These are phyloP conservation scores for Lactarius indigo DNA, from an alignment of 768 basidiomycete species.

Conservation along the genomic window DNA sequence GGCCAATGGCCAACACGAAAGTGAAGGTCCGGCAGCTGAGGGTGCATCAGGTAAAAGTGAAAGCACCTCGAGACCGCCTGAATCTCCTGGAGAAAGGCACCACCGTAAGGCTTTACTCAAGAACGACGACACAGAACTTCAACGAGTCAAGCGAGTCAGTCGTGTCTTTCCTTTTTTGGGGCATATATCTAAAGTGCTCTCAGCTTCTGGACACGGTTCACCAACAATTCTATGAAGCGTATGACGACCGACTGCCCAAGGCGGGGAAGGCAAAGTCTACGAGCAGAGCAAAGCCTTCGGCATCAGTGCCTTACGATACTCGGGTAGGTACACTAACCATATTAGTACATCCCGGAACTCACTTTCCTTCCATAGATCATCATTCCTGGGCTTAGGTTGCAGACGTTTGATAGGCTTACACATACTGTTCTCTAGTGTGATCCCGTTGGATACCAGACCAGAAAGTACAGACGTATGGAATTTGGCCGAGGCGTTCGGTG, in stretches of 20 bases:
- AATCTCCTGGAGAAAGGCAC: slow-evolving; percentile 40
- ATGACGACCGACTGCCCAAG: slow-evolving; percentile 42
- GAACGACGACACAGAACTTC: slow-evolving; percentile 82
- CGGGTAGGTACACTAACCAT: slow-evolving; percentile 50
- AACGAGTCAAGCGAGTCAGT: slow-evolving; percentile 68
- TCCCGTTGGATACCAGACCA: slow-evolving; percentile 81
- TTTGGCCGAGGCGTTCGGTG: slow-evolving; percentile 85
- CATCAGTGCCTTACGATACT: slow-evolving; percentile 55
- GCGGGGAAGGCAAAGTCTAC: slow-evolving; percentile 32
- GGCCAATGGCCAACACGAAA: slow-evolving; percentile 25
- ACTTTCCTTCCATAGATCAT: slow-evolving; percentile 53
- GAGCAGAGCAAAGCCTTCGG: slow-evolving; percentile 30
- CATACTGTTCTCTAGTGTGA: slow-evolving; percentile 91
- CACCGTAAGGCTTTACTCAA: slow-evolving; percentile 75
- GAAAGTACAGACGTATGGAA: slow-evolving; percentile 83
- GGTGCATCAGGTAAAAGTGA: slow-evolving; percentile 6
- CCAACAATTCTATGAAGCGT: slow-evolving; percentile 64
- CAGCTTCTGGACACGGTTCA: slow-evolving; percentile 86
- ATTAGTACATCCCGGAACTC: neutral
- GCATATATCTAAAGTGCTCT: neutral
- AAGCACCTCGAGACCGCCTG: slow-evolving; percentile 11
- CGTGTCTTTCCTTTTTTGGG: neutral
- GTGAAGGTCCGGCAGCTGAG: slow-evolving; percentile 2
- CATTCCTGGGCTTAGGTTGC: slow-evolving; percentile 73
- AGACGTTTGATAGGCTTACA: slow-evolving; percentile 75